Percentiles rank a stretch among this genome's conserved stretches.
These are phyloP conservation scores for Rhytidhysteron rufulum DNA, from an alignment of 2,329 filamentous ascomycete species.

Conservation along the genomic window DNA sequence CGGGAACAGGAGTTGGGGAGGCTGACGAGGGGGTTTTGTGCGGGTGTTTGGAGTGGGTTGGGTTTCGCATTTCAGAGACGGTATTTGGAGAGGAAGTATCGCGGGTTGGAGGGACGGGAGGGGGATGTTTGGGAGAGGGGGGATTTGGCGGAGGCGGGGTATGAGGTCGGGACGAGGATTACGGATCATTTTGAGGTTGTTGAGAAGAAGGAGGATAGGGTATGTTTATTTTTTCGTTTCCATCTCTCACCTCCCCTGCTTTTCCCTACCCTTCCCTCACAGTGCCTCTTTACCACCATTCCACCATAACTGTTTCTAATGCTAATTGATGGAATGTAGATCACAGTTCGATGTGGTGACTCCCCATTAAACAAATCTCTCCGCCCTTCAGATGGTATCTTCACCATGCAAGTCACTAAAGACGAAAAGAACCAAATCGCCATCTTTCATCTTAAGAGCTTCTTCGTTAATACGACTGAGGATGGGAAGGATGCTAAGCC, in stretches of 20 bases:
- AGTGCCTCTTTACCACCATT: background rate
- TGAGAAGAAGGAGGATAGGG: conserved; percentile 31
- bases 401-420: conserved; percentile 37
- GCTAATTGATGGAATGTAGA: conserved; percentile 21
- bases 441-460: conserved; percentile 37
- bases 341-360: conserved; percentile 37
- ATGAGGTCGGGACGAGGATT: conserved; percentile 33
- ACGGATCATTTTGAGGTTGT: conserved; percentile 42
- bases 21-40: conserved; percentile 35
- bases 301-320: conserved; percentile 7
- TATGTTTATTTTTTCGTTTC: conserved; percentile 16
- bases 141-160: conserved; percentile 28
- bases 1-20: conserved; percentile 24
- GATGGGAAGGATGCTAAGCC: conserved; percentile 26
- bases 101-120: conserved; percentile 25
- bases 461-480: conserved; percentile 36
- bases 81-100: conserved; percentile 33
- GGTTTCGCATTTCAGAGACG: conserved; percentile 34
- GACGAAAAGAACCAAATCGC: conserved; percentile 32
- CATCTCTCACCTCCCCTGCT: background rate
- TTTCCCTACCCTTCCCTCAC: background rate
- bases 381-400: conserved; percentile 33
- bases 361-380: conserved; percentile 26
- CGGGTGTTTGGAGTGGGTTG: conserved; percentile 34
- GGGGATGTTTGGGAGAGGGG: conserved; percentile 32